Evolutionary conservation across 2,329 filamentous ascomycete genomes (phyloP).

Genomic region (Alternaria ventricosa): DNA sequence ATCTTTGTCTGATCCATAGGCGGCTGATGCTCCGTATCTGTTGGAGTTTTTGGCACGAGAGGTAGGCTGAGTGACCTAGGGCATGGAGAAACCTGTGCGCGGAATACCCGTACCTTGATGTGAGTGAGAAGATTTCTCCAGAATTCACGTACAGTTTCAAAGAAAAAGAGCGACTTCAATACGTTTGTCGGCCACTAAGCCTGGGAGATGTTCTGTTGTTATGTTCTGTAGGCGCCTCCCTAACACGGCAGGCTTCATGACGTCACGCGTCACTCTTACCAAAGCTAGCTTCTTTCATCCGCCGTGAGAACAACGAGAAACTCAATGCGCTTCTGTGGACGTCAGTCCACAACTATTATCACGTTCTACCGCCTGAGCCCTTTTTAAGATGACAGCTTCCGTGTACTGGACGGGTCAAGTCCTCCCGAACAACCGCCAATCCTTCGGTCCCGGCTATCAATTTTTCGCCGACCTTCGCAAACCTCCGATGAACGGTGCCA

Average conservation of each 20-base stretch:
- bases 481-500: not conserved
- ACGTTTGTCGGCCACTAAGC: not conserved
- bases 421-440: constrained; percentile 2
- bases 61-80: not conserved
- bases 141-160: not conserved
- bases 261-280: not conserved
- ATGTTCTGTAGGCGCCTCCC: not conserved
- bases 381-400: not conserved
- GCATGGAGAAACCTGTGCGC: not conserved
- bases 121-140: not conserved
- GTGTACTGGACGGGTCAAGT: not conserved
- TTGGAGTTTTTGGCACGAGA: not conserved
- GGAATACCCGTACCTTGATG: not conserved
- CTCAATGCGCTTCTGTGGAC: not conserved
- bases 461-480: not conserved
- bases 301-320: not conserved
- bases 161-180: not conserved
- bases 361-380: not conserved
- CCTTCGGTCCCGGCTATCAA: not conserved
- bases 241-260: not conserved
- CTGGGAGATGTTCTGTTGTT: not conserved
- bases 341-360: not conserved
- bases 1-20: not conserved
- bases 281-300: not conserved
- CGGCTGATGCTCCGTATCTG: not conserved